Evolutionary conservation across 108 stramenopile species (phyloP).

Genomic region (Mayamaea pseudoterrestris): DNA sequence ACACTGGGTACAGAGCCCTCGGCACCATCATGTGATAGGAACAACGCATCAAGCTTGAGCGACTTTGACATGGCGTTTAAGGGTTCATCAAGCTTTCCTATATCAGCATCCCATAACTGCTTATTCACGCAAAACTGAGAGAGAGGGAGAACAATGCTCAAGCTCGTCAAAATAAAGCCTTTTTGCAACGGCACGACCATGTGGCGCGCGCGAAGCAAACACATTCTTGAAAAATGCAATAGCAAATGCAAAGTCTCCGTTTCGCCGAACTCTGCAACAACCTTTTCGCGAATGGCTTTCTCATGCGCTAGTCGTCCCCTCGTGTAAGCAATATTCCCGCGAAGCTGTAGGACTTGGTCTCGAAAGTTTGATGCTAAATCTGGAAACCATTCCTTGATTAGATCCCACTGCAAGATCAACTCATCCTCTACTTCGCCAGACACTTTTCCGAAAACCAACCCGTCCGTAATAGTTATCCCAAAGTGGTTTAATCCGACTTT

Average conservation of each 20-base stretch:
- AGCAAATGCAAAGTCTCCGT: constrained; percentile 41
- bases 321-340: constrained; percentile 17
- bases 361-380: constrained; percentile 15
- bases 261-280: constrained; percentile 48
- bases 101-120: constrained; percentile 47
- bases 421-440: constrained; percentile 10
- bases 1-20: not conserved
- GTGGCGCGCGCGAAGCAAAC: not conserved
- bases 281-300: constrained; percentile 26
- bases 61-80: not conserved
- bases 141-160: constrained; percentile 64
- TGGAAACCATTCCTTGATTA: constrained; percentile 23
- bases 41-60: not conserved
- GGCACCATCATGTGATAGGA: not conserved
- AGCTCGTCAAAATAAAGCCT: constrained; percentile 7
- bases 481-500: constrained; percentile 34
- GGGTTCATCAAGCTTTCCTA: constrained; percentile 25
- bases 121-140: constrained; percentile 47
- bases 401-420: constrained; percentile 40
- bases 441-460: constrained; percentile 33
- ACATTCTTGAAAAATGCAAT: constrained; percentile 34
- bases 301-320: too few species aligned
- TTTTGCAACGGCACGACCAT: not conserved
- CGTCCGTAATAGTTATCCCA: constrained; percentile 41
- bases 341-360: constrained; percentile 39